Conservation (phyloP, 2,329 filamentous ascomycete species). For the Fusarium papillatum region DNA sequence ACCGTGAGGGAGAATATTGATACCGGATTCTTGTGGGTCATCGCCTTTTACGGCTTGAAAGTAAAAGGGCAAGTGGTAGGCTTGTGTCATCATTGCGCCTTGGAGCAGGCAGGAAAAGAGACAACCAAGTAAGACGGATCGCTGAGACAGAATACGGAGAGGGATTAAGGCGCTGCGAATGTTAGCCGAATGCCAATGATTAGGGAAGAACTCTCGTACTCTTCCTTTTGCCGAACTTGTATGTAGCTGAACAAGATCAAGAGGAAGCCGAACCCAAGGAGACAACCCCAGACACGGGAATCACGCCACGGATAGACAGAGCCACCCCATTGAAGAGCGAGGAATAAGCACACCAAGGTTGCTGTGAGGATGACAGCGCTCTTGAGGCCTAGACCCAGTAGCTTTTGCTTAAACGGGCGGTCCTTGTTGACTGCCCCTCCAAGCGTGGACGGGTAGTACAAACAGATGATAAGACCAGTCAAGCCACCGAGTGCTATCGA, state of each 20-base stretch:
- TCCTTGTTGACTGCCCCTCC: constrained; percentile 13
- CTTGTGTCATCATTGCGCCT: constrained; percentile 37
- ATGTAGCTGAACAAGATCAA: constrained; percentile 23
- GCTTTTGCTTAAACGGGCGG: constrained; percentile 9
- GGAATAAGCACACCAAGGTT: constrained; percentile 25
- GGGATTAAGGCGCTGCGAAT: constrained; percentile 29
- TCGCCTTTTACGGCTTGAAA: constrained; percentile 41
- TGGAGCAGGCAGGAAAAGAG: constrained; percentile 35
- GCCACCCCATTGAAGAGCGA: constrained; percentile 43
- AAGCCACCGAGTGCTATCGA: constrained; percentile 24
- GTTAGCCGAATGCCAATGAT: too few species aligned
- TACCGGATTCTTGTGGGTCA: constrained; percentile 27
- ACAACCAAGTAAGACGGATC: constrained; percentile 30
- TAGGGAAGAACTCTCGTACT: too few species aligned
- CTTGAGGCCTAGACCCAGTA: constrained; percentile 18
- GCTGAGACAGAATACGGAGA: constrained; percentile 26
- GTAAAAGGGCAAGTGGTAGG: constrained; percentile 37
- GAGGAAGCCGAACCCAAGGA: constrained; percentile 35
- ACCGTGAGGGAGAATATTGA: constrained; percentile 35
- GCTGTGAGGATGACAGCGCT: constrained; percentile 30
- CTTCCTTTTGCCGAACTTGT: constrained; percentile 29
- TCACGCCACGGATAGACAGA: constrained; percentile 39
- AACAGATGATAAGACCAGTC: constrained; percentile 11
- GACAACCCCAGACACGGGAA: constrained; percentile 37
- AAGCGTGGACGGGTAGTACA: constrained; percentile 24